Conservation (phyloP, 257 asterid genomes). For the Leptodermis oblonga region DNA sequence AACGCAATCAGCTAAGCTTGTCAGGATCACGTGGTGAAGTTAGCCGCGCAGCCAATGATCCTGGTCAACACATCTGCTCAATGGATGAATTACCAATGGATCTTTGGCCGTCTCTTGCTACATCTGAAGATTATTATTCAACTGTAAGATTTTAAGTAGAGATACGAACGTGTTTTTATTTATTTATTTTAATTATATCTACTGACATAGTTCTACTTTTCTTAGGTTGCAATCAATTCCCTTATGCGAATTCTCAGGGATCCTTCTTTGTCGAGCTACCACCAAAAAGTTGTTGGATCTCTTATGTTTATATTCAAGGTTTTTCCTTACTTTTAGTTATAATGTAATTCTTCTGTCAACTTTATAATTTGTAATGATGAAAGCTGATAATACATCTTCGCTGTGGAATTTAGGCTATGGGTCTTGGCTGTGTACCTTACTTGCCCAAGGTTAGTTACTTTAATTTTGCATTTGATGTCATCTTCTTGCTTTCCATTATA, state of each 20-base stretch:
- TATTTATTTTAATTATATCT: too few relatives aligned
- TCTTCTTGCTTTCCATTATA: neutral
- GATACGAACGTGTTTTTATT: neutral
- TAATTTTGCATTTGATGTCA: slow-evolving; percentile 2
- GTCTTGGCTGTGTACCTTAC: slow-evolving; percentile 97
- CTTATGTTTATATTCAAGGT: slow-evolving; percentile 99
- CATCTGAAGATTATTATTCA: slow-evolving; percentile 95
- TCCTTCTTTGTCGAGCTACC: slow-evolving; percentile 94
- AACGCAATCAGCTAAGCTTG: slow-evolving; percentile 74
- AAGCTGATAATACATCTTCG: slow-evolving; percentile 26
- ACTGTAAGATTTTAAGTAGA: slow-evolving; percentile 58
- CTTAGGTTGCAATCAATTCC: slow-evolving; percentile 95
- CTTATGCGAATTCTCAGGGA: slow-evolving; percentile 97
- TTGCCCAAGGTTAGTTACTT: slow-evolving; percentile 89
- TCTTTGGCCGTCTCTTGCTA: slow-evolving; percentile 99
- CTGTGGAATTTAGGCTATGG: slow-evolving; percentile 80
- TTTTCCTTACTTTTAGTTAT: slow-evolving; percentile 1
- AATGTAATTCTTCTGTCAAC: slow-evolving; percentile 6
- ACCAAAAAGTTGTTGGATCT: slow-evolving; percentile 95
- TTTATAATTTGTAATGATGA: slow-evolving; percentile 12
- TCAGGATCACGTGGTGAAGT: slow-evolving; percentile 96
- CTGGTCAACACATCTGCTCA: slow-evolving; percentile 78
- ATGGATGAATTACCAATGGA: slow-evolving; percentile 91
- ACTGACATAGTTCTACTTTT: slow-evolving; percentile 22
- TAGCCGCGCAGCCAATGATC: slow-evolving; percentile 72